phyloP scores from a whole-genome alignment of 345 rosid genomes.

The Bretschneidera sinensis region DNA sequence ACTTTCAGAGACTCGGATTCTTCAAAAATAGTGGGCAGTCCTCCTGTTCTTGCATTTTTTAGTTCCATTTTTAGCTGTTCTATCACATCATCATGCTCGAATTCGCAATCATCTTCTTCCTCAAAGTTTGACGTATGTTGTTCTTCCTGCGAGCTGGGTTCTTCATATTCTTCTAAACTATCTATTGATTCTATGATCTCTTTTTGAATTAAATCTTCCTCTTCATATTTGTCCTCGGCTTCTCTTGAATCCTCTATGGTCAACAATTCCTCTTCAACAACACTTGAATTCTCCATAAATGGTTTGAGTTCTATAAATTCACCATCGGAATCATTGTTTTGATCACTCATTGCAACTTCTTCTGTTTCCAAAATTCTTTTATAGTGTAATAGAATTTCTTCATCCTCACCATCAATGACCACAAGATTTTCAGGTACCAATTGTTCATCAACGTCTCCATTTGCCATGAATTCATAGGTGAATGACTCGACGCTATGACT shows the following conservation, averaged over 20 bases:
- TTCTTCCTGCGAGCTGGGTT: conserved; percentile 8
- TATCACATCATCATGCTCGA: conserved; percentile 50
- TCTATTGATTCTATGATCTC: conserved; percentile 16
- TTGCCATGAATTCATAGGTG: conserved; percentile 20
- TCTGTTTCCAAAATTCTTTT: conserved; percentile 4
- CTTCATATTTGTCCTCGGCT: conserved; percentile 7
- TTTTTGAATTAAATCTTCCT: conserved; percentile 14
- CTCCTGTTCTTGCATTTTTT: conserved; percentile 60
- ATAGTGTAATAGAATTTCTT: conserved; percentile 10
- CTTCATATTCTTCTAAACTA: conserved; percentile 17
- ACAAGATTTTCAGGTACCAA: conserved; percentile 17
- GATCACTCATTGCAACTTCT: background rate
- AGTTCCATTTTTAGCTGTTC: conserved; percentile 65
- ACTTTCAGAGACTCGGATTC: conserved; percentile 50
- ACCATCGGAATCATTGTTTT: conserved; percentile 30
- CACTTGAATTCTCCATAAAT: conserved; percentile 18
- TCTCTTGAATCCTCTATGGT: background rate
- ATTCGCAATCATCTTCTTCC: conserved; percentile 30
- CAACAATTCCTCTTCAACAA: conserved; percentile 4
- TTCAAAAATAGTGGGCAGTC: conserved; percentile 75
- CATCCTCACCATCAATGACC: conserved; percentile 11
- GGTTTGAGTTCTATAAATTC: conserved; percentile 47
- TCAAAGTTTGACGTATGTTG: conserved; percentile 13
- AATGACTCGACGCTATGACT: background rate
- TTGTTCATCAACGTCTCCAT: conserved; percentile 15